Evolutionary conservation across 2,329 filamentous ascomycete genomes (phyloP).

Genomic region (Aspergillus neoniger): DNA sequence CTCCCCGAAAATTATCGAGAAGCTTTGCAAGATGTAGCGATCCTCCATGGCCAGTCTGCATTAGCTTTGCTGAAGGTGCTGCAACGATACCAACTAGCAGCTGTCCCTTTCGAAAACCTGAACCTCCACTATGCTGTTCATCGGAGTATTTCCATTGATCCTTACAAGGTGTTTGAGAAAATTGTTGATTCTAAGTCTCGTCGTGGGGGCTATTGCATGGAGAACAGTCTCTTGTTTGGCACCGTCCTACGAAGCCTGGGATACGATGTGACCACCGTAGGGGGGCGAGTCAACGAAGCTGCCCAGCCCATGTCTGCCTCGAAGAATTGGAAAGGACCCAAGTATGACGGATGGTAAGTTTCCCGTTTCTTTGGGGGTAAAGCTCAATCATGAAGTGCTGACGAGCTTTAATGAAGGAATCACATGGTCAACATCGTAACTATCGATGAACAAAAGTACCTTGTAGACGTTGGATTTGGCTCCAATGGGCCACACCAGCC

Average conservation of each 20-base stretch:
- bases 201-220: conserved; percentile 5
- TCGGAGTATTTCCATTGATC: neutral
- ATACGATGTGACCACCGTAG: neutral
- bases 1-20: neutral
- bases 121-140: conserved; percentile 4
- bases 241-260: neutral
- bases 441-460: neutral
- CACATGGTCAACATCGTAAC: conserved; percentile 2
- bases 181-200: neutral
- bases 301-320: conserved; percentile 1
- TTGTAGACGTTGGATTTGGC: conserved; percentile 4
- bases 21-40: neutral
- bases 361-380: no score
- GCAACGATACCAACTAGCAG: neutral
- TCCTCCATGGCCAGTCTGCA: neutral
- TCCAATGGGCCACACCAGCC: neutral
- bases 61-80: neutral
- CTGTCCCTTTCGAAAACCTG: neutral
- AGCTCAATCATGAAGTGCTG: neutral
- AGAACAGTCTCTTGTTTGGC: neutral
- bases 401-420: neutral
- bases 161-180: neutral
- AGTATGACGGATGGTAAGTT: neutral
- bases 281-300: neutral
- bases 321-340: neutral